These are phyloP conservation scores for Calocera viscosa DNA, from an alignment of 768 basidiomycete species.

Conservation along the genomic window DNA sequence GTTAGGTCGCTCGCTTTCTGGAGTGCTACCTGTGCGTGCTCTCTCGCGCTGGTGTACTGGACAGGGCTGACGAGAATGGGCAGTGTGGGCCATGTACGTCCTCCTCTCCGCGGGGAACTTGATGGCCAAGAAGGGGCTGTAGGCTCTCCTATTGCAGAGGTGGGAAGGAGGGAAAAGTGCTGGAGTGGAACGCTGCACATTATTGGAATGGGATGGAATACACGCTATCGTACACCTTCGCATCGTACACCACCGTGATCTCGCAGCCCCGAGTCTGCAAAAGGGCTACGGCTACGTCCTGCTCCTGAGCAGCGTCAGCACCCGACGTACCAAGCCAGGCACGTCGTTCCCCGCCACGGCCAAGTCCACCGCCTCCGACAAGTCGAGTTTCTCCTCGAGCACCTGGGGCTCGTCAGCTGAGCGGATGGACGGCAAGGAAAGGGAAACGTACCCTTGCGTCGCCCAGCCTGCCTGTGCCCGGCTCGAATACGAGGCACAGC, in stretches of 20 bases:
- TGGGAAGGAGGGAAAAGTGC: not conserved
- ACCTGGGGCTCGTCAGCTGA: not conserved
- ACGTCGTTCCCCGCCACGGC: constrained; percentile 1
- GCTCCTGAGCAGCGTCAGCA: not conserved
- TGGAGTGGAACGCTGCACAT: too few relatives aligned
- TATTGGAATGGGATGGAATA: too few relatives aligned
- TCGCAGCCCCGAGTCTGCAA: too few relatives aligned
- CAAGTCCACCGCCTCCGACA: not conserved
- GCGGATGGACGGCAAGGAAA: not conserved
- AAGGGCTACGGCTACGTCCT: not conserved
- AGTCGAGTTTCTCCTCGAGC: not conserved
- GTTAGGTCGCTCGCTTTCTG: not conserved
- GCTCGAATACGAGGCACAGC: not conserved
- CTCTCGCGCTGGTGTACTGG: too few relatives aligned
- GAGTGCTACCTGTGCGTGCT: not conserved
- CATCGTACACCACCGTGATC: not conserved
- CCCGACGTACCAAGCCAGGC: not conserved
- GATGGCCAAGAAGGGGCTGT: not conserved
- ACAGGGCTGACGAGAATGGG: not conserved
- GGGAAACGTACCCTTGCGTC: not conserved
- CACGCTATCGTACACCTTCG: not conserved
- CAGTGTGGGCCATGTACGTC: not conserved
- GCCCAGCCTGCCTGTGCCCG: not conserved
- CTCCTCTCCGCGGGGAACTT: not conserved
- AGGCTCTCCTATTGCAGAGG: too few relatives aligned